A percentile compares a stretch with the other conserved stretches of the same genome.
Evolutionary conservation across 1,284 basidiomycete genomes (phyloP).

Genomic region (Hemileia vastatrix): DNA sequence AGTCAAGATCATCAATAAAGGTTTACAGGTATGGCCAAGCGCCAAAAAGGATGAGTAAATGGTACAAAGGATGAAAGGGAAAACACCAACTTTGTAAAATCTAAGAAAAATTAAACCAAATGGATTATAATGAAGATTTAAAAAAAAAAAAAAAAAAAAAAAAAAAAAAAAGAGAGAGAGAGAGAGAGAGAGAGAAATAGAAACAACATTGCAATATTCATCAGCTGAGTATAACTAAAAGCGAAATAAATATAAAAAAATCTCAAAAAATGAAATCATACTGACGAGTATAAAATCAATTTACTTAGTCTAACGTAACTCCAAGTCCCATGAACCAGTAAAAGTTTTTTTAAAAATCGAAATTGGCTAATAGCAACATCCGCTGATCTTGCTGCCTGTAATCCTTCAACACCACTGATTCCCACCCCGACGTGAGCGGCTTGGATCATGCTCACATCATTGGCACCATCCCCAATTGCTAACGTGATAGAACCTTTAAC

Average conservation of each 20-base stretch:
- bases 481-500: conserved; percentile 78
- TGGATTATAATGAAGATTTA: background rate
- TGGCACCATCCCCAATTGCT: conserved; percentile 67
- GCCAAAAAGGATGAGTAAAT: too few relatives aligned
- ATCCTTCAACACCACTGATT: conserved; percentile 94
- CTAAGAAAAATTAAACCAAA: background rate
- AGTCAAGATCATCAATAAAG: background rate
- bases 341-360: conserved; percentile 85
- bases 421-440: conserved; percentile 78
- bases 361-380: conserved; percentile 98
- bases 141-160: background rate
- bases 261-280: conserved; percentile 56
- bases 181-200: background rate
- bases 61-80: background rate
- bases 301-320: conserved; percentile 92
- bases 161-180: background rate
- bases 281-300: conserved; percentile 60
- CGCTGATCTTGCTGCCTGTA: conserved; percentile 92
- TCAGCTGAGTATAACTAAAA: too few relatives aligned
- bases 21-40: background rate
- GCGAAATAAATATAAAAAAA: too few relatives aligned
- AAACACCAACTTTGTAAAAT: conserved; percentile 20
- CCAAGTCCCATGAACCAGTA: conserved; percentile 97
- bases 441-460: conserved; percentile 56
- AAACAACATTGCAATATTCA: too few relatives aligned